A percentile compares a stretch with the other conserved stretches of the same genome.
Evolutionary conservation across 768 basidiomycete genomes (phyloP).

Genomic region (Leccinum olivaceopallidum): DNA sequence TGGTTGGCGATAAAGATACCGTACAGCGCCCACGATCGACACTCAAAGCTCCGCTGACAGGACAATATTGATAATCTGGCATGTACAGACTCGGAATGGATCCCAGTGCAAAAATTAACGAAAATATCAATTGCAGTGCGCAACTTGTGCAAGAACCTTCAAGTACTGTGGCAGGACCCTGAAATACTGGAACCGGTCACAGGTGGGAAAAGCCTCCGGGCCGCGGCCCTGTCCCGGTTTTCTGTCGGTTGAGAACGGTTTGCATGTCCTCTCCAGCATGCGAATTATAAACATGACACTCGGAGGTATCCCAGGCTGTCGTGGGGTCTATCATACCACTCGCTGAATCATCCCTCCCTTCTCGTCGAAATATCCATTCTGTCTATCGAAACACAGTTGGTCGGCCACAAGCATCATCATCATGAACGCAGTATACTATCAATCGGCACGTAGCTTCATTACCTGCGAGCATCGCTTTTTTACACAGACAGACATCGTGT

Average conservation of each 20-base stretch:
- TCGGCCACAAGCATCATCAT: slow-evolving; percentile 2
- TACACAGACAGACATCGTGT: not conserved
- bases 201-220: not conserved
- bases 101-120: not conserved
- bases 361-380: not conserved
- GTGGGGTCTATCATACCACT: not conserved
- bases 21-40: too few relatives aligned
- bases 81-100: not conserved
- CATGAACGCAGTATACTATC: slow-evolving; percentile 55
- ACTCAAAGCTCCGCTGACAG: too few relatives aligned
- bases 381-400: too few relatives aligned
- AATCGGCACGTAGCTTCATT: slow-evolving; percentile 30
- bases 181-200: too few relatives aligned
- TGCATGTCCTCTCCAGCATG: not conserved
- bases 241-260: not conserved
- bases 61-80: not conserved
- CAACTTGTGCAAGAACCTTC: not conserved
- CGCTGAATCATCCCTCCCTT: not conserved
- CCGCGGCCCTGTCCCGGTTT: not conserved
- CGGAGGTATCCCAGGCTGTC: slow-evolving; percentile 16
- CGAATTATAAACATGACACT: not conserved
- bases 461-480: slow-evolving; percentile 3
- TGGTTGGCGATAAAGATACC: too few relatives aligned
- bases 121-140: not conserved
- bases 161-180: not conserved